Conservation (phyloP, 345 rosid genomes). For the Eucalyptus tenuipes region DNA sequence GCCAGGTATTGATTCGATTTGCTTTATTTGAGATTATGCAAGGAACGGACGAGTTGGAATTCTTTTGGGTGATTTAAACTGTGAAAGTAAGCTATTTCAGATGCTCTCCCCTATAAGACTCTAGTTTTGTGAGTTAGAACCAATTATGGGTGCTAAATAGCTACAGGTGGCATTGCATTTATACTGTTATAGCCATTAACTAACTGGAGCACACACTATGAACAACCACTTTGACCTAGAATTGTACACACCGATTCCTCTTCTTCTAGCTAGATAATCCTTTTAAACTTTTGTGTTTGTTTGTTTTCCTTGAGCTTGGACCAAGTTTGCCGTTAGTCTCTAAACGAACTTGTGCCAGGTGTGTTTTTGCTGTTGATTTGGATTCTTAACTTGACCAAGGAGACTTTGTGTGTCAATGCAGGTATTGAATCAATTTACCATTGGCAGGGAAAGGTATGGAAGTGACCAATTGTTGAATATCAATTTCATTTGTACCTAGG, state of each 20-base stretch:
- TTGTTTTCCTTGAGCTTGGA: neutral
- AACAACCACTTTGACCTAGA: neutral
- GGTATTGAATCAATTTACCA: conserved; percentile 81
- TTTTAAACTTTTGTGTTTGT: neutral
- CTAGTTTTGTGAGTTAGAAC: neutral
- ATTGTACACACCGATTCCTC: neutral
- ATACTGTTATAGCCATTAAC: neutral
- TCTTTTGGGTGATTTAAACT: neutral
- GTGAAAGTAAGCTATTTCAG: neutral
- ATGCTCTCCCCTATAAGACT: neutral
- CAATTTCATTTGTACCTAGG: neutral
- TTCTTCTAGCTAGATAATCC: neutral
- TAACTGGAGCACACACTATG: neutral
- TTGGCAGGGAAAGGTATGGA: conserved; percentile 85
- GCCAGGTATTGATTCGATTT: conserved; percentile 36
- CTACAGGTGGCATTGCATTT: neutral
- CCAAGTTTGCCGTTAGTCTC: neutral
- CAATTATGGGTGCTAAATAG: neutral
- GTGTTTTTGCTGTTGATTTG: neutral
- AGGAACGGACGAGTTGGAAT: neutral
- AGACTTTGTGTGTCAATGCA: conserved; percentile 16
- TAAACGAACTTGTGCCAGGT: neutral
- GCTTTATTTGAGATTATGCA: neutral
- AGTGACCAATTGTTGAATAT: neutral
- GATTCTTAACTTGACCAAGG: neutral